Evolutionary conservation across 2,329 filamentous ascomycete genomes (phyloP), one percentile per base, ranked within the genome.

Genomic region (Teratosphaeria gauchensis): DNA sequence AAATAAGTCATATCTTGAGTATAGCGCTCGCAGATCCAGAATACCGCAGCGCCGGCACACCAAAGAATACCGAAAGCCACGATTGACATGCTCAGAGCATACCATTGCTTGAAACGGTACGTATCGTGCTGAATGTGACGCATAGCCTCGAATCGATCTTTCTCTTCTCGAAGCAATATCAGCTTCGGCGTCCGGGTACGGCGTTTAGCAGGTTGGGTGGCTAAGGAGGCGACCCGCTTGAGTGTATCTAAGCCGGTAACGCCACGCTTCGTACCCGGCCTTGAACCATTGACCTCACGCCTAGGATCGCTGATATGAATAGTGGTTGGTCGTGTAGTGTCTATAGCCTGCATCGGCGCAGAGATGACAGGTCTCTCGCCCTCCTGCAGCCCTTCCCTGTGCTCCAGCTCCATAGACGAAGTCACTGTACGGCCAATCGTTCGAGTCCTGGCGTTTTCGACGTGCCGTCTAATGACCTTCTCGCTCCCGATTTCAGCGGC

Each of bases 11-110:
- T 74, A 1, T 69, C 65, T 64, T 84, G 82, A 0, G 78, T 75
- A 1, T 79, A 65, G 8, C 74, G 68, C 64, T 88, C 86, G 0
- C 82, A 77, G 33, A 74, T 67, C 78, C 81, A 86, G 70, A 96
- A 96, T 9, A 94, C 81, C 14, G 85, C 77, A 1, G 90, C 90
- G 2, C 92, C 92, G 0, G 88, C 75, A 35, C 90, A 84, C 91
- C 92, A 96, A 9, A 96, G 80, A 0, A 87, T 73, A 0, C 86
- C 74, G 77, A 91, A 95, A 0, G 84, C 83, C 7, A 80, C 74
- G 0, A 85, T 74, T 0, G 89, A 94, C 35, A 88, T 78, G 2
- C 78, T 76, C 63, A 96, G 79, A 28, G 87, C 84, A 58, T 84
- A 83, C 89, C 90, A 96, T 35, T 84, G 83, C 58, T 88, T 85